phyloP scores from a whole-genome alignment of 768 basidiomycete species.

The Psilocybe subaeruginosa region DNA sequence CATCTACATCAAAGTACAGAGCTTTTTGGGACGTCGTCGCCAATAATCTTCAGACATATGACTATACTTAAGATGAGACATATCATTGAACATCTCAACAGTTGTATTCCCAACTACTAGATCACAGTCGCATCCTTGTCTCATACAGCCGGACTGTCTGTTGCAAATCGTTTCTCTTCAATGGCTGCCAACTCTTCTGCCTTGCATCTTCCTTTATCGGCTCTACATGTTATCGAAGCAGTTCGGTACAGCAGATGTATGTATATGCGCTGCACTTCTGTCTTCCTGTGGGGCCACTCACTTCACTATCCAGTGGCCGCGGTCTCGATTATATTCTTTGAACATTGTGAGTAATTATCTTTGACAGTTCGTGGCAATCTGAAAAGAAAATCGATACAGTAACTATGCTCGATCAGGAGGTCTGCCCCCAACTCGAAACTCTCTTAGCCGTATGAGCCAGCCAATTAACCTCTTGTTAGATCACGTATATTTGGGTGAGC shows the following conservation, averaged over 20 bases:
- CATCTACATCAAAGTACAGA: too few relatives aligned
- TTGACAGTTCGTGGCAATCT: background rate
- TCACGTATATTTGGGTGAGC: conserved; percentile 5
- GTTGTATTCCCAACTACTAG: background rate
- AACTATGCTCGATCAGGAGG: conserved; percentile 4
- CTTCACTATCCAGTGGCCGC: background rate
- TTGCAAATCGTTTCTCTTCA: background rate
- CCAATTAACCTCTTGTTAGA: background rate
- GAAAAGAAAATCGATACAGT: background rate
- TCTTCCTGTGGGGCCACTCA: background rate
- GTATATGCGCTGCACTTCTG: background rate
- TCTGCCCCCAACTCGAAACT: too few relatives aligned
- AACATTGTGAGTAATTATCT: background rate
- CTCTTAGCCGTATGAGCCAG: too few relatives aligned
- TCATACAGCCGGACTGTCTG: background rate
- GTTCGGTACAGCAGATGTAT: background rate
- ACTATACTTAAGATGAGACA: too few relatives aligned
- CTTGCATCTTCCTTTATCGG: background rate
- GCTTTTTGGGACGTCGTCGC: too few relatives aligned
- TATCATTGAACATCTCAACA: background rate
- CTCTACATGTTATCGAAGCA: background rate
- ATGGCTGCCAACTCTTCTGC: background rate
- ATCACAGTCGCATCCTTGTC: background rate
- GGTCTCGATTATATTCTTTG: background rate
- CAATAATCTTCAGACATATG: too few relatives aligned